phyloP scores from a whole-genome alignment of 805 yeast species.

The Nakazawaea wyomingensis region DNA sequence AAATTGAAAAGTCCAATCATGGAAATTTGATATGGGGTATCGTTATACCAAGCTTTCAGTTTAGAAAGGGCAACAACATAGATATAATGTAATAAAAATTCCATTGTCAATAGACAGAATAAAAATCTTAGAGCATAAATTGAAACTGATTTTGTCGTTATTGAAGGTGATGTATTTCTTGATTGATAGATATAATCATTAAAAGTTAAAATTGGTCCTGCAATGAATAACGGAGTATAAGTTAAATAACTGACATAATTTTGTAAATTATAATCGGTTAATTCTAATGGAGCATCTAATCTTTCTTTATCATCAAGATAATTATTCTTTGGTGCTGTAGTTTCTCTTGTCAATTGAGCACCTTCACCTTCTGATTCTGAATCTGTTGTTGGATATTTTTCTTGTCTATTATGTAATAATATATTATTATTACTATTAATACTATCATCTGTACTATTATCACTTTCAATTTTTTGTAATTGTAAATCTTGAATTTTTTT shows the following conservation, averaged over 20 bases:
- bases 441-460: neutral
- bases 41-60: slow-evolving; percentile 83
- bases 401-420: slow-evolving; percentile 8
- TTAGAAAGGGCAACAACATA: slow-evolving; percentile 93
- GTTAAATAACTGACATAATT: slow-evolving; percentile 73
- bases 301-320: slow-evolving; percentile 57
- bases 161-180: slow-evolving; percentile 52
- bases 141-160: slow-evolving; percentile 44
- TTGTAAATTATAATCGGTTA: slow-evolving; percentile 52
- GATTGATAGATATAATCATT: slow-evolving; percentile 85
- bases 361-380: slow-evolving; percentile 12
- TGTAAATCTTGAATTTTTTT: no score
- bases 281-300: slow-evolving; percentile 55
- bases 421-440: slow-evolving; percentile 14
- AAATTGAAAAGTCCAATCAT: slow-evolving; percentile 92
- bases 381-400: slow-evolving; percentile 16
- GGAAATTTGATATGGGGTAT: slow-evolving; percentile 86
- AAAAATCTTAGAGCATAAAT: slow-evolving; percentile 64
- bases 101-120: slow-evolving; percentile 83
- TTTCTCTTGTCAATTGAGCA: slow-evolving; percentile 6
- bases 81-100: slow-evolving; percentile 76
- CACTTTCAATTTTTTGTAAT: no score
- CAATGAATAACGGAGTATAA: slow-evolving; percentile 87
- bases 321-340: slow-evolving; percentile 6
- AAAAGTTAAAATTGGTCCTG: slow-evolving; percentile 92